phyloP scores from a whole-genome alignment of 140 eudicot genomes.

The Oenanthe javanica region DNA sequence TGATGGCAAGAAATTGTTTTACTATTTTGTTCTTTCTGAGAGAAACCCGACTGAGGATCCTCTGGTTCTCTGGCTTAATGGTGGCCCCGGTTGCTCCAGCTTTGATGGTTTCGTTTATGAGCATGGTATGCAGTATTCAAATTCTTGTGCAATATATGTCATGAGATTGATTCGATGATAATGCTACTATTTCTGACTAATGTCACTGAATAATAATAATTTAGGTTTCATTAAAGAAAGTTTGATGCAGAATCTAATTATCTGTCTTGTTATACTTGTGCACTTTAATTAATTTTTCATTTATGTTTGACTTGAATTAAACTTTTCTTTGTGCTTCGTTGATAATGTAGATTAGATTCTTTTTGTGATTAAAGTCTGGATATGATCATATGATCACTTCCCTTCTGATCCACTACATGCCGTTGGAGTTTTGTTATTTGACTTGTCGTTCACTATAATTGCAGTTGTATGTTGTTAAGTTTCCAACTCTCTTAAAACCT shows the following conservation, averaged over 20 bases:
- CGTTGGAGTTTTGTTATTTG: neutral
- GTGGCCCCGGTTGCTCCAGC: conserved; percentile 99
- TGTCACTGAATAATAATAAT: neutral
- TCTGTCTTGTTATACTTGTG: neutral
- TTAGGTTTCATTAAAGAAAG: neutral
- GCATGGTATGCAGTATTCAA: conserved; percentile 46
- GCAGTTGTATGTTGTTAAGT: neutral
- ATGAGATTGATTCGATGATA: neutral
- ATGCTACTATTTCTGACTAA: neutral
- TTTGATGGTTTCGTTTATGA: conserved; percentile 96
- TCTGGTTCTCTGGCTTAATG: conserved; percentile 95
- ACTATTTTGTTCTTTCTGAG: conserved; percentile 83
- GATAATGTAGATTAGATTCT: neutral
- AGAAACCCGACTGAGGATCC: conserved; percentile 75
- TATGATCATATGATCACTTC: too few relatives aligned
- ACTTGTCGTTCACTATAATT: neutral
- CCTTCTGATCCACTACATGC: neutral
- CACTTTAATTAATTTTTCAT: neutral
- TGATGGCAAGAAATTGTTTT: conserved; percentile 68
- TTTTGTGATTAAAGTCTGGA: neutral
- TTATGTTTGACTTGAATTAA: neutral
- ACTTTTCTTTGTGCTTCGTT: neutral
- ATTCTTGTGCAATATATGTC: neutral
- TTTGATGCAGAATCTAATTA: neutral
- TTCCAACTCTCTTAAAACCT: neutral